These are phyloP conservation scores for Phytophthora constricta DNA, from an alignment of 352 stramenopile species.

Conservation along the genomic window DNA sequence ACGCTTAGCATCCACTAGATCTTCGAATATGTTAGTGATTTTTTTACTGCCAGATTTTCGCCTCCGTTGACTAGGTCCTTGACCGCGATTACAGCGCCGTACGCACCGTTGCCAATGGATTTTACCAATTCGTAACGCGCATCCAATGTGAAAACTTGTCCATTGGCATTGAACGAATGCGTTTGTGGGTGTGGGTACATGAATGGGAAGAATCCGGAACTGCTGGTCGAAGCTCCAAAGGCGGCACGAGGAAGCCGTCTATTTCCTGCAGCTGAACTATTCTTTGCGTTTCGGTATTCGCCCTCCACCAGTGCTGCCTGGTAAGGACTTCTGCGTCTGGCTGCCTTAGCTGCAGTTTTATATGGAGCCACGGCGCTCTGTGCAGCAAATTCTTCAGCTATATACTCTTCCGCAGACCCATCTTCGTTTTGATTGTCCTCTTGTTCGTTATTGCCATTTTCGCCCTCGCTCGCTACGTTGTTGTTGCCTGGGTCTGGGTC, in stretches of 20 bases:
- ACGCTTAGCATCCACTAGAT: constrained; percentile 98
- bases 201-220: constrained; percentile 31
- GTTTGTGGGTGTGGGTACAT: constrained; percentile 45
- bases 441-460: constrained; percentile 31
- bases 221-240: constrained; percentile 32
- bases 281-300: constrained; percentile 32
- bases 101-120: constrained; percentile 87
- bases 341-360: constrained; percentile 30
- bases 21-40: constrained; percentile 93
- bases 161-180: constrained; percentile 80
- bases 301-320: constrained; percentile 14
- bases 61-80: constrained; percentile 56
- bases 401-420: constrained; percentile 30
- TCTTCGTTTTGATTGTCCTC: constrained; percentile 38
- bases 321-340: constrained; percentile 19
- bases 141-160: constrained; percentile 88
- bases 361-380: constrained; percentile 36
- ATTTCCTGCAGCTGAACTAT: constrained; percentile 6
- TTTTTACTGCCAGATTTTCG: constrained; percentile 94
- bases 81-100: constrained; percentile 91
- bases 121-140: constrained; percentile 90
- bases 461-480: constrained; percentile 14
- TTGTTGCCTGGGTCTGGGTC: constrained; percentile 33
- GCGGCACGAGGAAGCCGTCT: constrained; percentile 25
- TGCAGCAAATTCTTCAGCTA: constrained; percentile 21